Base-by-base conservation (phyloP, 345 rosid species). In the Eucalyptus melliodora region DNA sequence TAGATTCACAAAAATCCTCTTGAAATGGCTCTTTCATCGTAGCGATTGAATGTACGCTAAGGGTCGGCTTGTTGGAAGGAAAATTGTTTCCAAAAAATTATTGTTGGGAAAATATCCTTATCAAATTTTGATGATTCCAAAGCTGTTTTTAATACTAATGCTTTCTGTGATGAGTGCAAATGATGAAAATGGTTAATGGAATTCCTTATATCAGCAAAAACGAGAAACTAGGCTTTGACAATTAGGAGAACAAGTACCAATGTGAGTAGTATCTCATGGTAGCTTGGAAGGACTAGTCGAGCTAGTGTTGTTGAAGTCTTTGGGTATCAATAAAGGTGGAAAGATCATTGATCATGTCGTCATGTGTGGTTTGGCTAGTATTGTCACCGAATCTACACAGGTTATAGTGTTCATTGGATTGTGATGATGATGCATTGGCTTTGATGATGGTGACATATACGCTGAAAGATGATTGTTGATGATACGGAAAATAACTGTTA, bases 401-500 rank as follows among this genome's bases (percentile, higher is more conserved):
- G 2, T 56, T 24, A 56, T 56, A 56, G 62, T 11, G 62, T 56
- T 24, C 6, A 56, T 56, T 13, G 0, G 3, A 26, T 10, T 26
- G 30, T 56, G 30, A 56, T 26, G 13, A 14, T 56, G 62, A 56
- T 24, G 30, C 30, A 24, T 56, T 56, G 62, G 62, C 62, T 56
- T 26, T 56, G 30, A 56, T 56, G 62, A 56, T 56, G 21, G 30
- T 56, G 30, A 56, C 30, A 56, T 56, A 5, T 56, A 56, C 7
- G 0, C 0, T 56, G 3, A 56, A 56, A 56, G 62, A 56, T 56
- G 62, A 56, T 1, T 0, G 0, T 23, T 56, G 7, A 24, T 24
- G 62, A 26, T 24, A 56, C 6, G 3, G 1, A 56, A 56, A 23
- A 24, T 24, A 56, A 13, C 1, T 1, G 1, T 56, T 24, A 56